Evolutionary conservation across 345 rosid genomes (phyloP), one percentile per base, ranked within the genome.

Genomic region (Diplotaxis tenuifolia): DNA sequence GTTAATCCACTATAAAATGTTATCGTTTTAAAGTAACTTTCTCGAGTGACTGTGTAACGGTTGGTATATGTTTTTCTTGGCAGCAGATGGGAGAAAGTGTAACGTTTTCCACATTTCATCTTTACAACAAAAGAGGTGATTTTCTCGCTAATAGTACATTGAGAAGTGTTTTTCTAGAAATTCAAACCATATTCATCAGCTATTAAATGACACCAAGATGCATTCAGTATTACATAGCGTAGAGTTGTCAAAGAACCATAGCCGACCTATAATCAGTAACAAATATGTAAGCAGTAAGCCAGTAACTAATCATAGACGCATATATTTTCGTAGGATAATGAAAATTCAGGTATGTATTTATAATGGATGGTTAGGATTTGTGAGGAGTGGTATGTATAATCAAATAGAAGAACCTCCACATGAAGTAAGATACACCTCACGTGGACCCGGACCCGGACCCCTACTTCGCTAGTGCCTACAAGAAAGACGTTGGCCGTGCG

Each of bases 251-350:
- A 61, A 18, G 6, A 61, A 62, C 34, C 23, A 63, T 23, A 63
- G 68, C 68, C 54, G 68, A 63, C 68, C 68, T 40, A 63, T 63
- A 22, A 42, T 22, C 68, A 63, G 68, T 45, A 20, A 67, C 45
- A 9, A 50, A 66, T 10, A 66, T 49, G 70, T 49, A 49, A 49
- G 42, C 4, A 22, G 19, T 5, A 19, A 49, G 28, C 27, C 4
- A 22, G 19, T 5, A 19, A 29, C 20, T 32, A 63, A 40, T 40
- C 14, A 21, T 5, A 22, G 42, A 62, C 19, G 19, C 19, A 22
- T 31, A 21, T 53, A 62, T 20, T 12, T 11, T 7, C 20, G 25
- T 15, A 45, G 9, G 9, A 15, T 31, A 22, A 23, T 56, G 5
- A 34, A 36, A n/a, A 21, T 66, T 16, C 7, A 25, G 3, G 19